Percentiles rank a stretch among this genome's conserved stretches.
These are phyloP conservation scores for Lepidopterella palustris DNA, from an alignment of 495 filamentous ascomycete genomes.

Conservation along the genomic window DNA sequence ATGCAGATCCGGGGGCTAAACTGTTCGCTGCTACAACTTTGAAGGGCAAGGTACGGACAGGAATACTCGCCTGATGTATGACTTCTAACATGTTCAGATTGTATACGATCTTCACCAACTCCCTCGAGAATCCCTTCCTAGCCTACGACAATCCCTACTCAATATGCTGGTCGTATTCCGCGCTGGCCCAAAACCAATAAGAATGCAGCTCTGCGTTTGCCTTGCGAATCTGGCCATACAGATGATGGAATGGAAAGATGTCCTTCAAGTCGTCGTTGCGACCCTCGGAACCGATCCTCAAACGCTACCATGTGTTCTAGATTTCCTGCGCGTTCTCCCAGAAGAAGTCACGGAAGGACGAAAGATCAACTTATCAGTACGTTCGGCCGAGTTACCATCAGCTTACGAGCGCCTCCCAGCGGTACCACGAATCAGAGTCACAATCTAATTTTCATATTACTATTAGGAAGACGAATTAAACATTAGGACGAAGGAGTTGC, in stretches of 20 bases:
- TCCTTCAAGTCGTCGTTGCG: constrained; percentile 70
- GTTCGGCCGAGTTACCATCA: constrained; percentile 56
- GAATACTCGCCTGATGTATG: background rate
- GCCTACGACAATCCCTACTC: constrained; percentile 76
- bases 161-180: constrained; percentile 70
- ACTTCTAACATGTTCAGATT: constrained; percentile 50
- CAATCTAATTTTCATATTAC: constrained; percentile 38
- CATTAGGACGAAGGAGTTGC: constrained; percentile 72
- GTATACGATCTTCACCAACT: constrained; percentile 83
- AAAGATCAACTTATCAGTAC: constrained; percentile 96
- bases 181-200: constrained; percentile 78
- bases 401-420: constrained; percentile 41
- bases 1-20: constrained; percentile 71
- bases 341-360: constrained; percentile 99
- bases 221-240: constrained; percentile 91
- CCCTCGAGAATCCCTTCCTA: constrained; percentile 61
- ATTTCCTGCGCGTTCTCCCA: constrained; percentile 91
- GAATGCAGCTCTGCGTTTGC: constrained; percentile 92
- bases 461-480: constrained; percentile 86
- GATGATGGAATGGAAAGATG: constrained; percentile 94
- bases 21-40: constrained; percentile 94
- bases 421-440: constrained; percentile 33
- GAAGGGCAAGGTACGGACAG: constrained; percentile 80
- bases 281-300: constrained; percentile 69
- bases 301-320: constrained; percentile 76